phyloP scores from a whole-genome alignment of 371 early-diverging fungal species.

The Mortierella sp. region DNA sequence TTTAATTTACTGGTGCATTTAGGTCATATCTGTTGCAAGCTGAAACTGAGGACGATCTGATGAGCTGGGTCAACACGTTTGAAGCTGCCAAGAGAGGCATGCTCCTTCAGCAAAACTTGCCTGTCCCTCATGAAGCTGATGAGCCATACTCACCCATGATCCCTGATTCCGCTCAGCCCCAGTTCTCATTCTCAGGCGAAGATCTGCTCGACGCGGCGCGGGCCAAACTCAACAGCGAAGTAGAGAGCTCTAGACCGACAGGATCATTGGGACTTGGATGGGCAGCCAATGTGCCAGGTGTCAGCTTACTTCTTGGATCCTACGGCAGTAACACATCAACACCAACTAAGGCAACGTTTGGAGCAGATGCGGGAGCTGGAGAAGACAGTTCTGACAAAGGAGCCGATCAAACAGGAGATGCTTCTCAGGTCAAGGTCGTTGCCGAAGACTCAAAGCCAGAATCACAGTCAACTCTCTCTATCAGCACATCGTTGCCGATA shows the following conservation, averaged over 20 bases:
- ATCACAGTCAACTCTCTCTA: background rate
- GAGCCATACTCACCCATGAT: constrained; percentile 54
- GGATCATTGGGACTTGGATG: constrained; percentile 35
- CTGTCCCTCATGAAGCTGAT: constrained; percentile 35
- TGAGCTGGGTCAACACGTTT: constrained; percentile 77
- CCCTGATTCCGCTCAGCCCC: constrained; percentile 27
- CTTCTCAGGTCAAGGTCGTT: background rate
- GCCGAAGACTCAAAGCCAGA: background rate
- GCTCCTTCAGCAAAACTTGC: constrained; percentile 35
- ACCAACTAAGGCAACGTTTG: background rate
- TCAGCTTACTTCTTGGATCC: constrained; percentile 42
- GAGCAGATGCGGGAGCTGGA: background rate
- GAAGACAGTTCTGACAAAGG: background rate
- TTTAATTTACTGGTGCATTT: background rate
- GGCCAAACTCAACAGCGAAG: background rate
- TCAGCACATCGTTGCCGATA: background rate
- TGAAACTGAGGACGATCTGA: constrained; percentile 79
- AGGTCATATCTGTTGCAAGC: constrained; percentile 73
- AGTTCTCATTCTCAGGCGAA: constrained; percentile 47
- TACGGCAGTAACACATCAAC: constrained; percentile 10
- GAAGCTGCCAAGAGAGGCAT: constrained; percentile 69
- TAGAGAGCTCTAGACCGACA: constrained; percentile 26
- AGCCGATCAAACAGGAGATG: constrained; percentile 2
- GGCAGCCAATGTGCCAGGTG: constrained; percentile 56
- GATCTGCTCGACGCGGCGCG: constrained; percentile 15